A percentile compares a stretch with the other conserved stretches of the same genome.
Conservation (phyloP, 202 grass and related monocot genomes). For the Musa balbisiana region DNA sequence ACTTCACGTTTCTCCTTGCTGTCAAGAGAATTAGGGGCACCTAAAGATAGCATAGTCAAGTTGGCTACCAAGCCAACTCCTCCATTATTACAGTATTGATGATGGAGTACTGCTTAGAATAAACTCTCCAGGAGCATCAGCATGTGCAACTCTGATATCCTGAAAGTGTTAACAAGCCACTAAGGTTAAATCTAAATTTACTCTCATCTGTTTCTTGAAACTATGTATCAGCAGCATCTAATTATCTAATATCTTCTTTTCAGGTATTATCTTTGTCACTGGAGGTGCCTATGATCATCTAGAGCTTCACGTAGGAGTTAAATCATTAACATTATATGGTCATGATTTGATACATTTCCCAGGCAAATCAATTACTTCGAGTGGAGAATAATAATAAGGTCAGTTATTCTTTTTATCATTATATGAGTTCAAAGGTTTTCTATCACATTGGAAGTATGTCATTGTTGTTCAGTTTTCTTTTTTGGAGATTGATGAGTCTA, state of each 20-base stretch:
- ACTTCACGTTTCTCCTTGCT: conserved; percentile 72
- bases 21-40: conserved; percentile 72
- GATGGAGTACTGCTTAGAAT: conserved; percentile 87
- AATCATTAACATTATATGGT: not conserved
- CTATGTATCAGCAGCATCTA: not conserved
- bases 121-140: conserved; percentile 89
- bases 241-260: conserved; percentile 15
- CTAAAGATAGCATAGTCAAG: conserved; percentile 86
- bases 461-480: too few relatives aligned
- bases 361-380: conserved; percentile 1
- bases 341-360: not conserved
- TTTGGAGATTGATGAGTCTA: too few relatives aligned
- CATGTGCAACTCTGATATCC: conserved; percentile 63
- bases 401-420: not conserved
- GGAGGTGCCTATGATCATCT: conserved; percentile 24
- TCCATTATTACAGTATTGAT: conserved; percentile 95
- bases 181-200: conserved; percentile 46
- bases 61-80: conserved; percentile 90
- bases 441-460: too few relatives aligned
- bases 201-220: conserved; percentile 4
- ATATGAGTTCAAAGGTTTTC: not conserved
- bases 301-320: not conserved
- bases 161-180: conserved; percentile 86
- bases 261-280: conserved; percentile 90
- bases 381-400: not conserved